A percentile compares a stretch with the other conserved stretches of the same genome.
Evolutionary conservation across 208 protist genomes (phyloP).

Genomic region (Crithidia acanthocephali): DNA sequence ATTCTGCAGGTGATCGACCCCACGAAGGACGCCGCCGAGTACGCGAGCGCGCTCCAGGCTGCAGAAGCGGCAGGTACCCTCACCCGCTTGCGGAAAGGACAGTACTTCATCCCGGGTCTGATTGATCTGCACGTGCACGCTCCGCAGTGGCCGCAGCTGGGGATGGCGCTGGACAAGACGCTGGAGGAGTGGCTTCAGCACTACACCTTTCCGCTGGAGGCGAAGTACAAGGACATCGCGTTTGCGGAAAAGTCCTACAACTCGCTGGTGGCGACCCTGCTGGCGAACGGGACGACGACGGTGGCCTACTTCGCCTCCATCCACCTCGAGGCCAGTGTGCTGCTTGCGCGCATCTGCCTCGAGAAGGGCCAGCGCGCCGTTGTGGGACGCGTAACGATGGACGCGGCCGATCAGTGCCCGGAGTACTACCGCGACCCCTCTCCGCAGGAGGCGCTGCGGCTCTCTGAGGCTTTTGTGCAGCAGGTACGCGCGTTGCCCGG

Average conservation of each 20-base stretch:
- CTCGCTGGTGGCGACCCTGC: constrained; percentile 64
- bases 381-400: constrained; percentile 93
- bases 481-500: constrained; percentile 47
- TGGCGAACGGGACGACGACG: constrained; percentile 93
- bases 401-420: constrained; percentile 82
- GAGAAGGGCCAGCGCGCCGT: constrained; percentile 89
- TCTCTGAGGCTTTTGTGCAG: constrained; percentile 74
- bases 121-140: constrained; percentile 96
- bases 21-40: constrained; percentile 22
- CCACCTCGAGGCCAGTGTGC: constrained; percentile 76
- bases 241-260: constrained; percentile 81
- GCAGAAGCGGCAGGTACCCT: constrained; percentile 38
- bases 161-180: constrained; percentile 83
- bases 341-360: constrained; percentile 80
- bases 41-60: constrained; percentile 27
- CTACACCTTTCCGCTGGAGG: constrained; percentile 94
- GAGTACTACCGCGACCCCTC: constrained; percentile 90
- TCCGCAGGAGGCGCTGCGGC: constrained; percentile 54
- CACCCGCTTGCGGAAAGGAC: constrained; percentile 37
- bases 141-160: constrained; percentile 91
- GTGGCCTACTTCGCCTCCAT: constrained; percentile 92
- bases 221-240: constrained; percentile 71
- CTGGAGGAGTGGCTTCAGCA: constrained; percentile 93
- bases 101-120: constrained; percentile 89
- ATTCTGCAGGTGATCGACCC: constrained; percentile 58